Percentiles rank a stretch among this genome's conserved stretches.
These are phyloP conservation scores for Stephania cephalantha DNA, from an alignment of 164 flowering plant species.

Conservation along the genomic window DNA sequence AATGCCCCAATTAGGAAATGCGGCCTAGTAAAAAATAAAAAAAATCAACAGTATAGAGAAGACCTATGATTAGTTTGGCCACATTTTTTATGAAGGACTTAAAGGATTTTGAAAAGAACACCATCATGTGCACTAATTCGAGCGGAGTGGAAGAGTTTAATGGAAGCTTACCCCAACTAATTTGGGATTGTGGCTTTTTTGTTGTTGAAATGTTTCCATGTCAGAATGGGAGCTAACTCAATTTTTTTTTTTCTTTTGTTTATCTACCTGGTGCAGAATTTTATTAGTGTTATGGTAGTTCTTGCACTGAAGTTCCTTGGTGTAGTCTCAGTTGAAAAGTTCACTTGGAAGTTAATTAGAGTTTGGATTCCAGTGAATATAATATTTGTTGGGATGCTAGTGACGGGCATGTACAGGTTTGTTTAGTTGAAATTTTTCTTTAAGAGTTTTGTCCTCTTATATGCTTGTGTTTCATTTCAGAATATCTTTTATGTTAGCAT, in stretches of 20 bases:
- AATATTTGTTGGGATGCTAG: constrained; percentile 85
- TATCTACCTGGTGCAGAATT: constrained; percentile 44
- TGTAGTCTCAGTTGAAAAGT: constrained; percentile 50
- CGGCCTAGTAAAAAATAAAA: too few relatives aligned
- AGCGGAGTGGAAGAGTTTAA: too few relatives aligned
- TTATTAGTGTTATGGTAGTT: constrained; percentile 47
- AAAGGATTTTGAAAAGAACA: too few relatives aligned
- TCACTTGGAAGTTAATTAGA: constrained; percentile 59
- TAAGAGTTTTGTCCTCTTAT: background rate
- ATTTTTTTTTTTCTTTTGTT: background rate
- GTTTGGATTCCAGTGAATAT: constrained; percentile 77
- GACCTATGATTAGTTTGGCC: too few relatives aligned
- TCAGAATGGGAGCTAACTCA: background rate
- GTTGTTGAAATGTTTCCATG: background rate
- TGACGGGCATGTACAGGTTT: constrained; percentile 65
- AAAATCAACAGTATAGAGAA: too few relatives aligned
- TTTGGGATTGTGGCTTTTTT: too few relatives aligned
- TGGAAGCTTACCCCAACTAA: too few relatives aligned
- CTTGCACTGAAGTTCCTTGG: constrained; percentile 34
- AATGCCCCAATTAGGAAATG: too few relatives aligned
- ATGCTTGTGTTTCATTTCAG: background rate
- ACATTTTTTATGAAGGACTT: too few relatives aligned
- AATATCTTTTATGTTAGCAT: background rate
- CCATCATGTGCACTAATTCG: too few relatives aligned
- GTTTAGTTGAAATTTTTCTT: too few relatives aligned